Conservation (phyloP, 2,329 filamentous ascomycete species). For the Colletotrichum falcatum region DNA sequence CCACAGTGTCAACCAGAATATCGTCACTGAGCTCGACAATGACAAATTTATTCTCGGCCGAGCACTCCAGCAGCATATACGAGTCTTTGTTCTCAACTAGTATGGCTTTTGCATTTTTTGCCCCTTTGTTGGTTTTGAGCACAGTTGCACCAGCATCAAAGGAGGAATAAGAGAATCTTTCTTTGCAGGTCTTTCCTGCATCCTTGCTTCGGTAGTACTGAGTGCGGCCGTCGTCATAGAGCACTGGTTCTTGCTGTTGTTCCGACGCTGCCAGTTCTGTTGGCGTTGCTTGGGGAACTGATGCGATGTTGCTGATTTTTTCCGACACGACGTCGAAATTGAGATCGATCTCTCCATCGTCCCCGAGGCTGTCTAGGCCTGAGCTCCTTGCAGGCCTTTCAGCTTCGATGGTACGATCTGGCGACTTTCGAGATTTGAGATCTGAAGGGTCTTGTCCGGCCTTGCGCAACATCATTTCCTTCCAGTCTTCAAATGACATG, state of each 20-base stretch:
- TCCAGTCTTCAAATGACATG: constrained; percentile 98
- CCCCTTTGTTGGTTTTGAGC: constrained; percentile 87
- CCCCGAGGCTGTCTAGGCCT: constrained; percentile 82
- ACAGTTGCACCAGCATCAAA: constrained; percentile 97
- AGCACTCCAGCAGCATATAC: constrained; percentile 96
- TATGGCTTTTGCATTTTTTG: constrained; percentile 89
- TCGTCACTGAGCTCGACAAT: constrained; percentile 93
- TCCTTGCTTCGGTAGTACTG: constrained; percentile 82
- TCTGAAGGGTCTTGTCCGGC: constrained; percentile 75
- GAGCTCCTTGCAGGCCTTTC: constrained; percentile 66
- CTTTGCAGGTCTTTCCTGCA: constrained; percentile 96
- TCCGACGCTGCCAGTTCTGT: constrained; percentile 32
- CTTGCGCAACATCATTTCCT: constrained; percentile 89
- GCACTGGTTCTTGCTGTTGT: constrained; percentile 54
- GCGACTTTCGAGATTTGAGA: constrained; percentile 71
- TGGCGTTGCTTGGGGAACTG: constrained; percentile 22
- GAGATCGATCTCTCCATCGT: constrained; percentile 84
- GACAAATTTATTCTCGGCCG: constrained; percentile 88
- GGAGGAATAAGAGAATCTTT: constrained; percentile 96
- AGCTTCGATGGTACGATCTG: constrained; percentile 61
- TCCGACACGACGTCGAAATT: constrained; percentile 65
- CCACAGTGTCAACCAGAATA: constrained; percentile 89
- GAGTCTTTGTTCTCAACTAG: constrained; percentile 97
- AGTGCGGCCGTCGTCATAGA: constrained; percentile 62
- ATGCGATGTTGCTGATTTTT: constrained; percentile 49